A percentile compares a stretch with the other conserved stretches of the same genome.
These are phyloP conservation scores for Serendipita sp. DNA, from an alignment of 768 basidiomycete species.

Conservation along the genomic window DNA sequence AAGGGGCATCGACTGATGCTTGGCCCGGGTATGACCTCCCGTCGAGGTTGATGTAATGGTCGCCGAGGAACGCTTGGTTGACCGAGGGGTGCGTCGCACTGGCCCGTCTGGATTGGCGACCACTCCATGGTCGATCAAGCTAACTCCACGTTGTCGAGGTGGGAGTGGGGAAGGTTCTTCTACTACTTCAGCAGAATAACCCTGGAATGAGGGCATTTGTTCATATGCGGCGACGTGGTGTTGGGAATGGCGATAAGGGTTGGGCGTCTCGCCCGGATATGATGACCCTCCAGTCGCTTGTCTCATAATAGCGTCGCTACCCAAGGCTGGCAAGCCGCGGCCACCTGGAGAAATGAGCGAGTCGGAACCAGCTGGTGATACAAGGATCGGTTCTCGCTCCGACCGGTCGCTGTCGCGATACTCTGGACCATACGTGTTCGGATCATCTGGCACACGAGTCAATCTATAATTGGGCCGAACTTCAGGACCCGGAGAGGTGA, in stretches of 20 bases:
- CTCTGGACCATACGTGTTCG: background rate
- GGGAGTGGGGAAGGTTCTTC: conserved; percentile 8
- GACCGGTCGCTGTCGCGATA: conserved; percentile 3
- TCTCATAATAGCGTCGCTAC: conserved; percentile 25
- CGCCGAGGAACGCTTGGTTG: conserved; percentile 34
- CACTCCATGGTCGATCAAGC: conserved; percentile 68
- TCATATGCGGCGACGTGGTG: conserved; percentile 24
- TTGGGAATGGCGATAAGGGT: conserved; percentile 42
- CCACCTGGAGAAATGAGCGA: background rate
- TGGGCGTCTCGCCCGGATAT: conserved; percentile 32
- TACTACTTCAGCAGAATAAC: conserved; percentile 23
- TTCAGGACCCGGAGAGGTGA: conserved; percentile 10
- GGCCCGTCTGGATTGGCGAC: conserved; percentile 67
- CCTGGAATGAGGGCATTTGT: conserved; percentile 17
- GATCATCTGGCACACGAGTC: conserved; percentile 15
- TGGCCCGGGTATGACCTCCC: conserved; percentile 15
- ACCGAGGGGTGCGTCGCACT: conserved; percentile 54
- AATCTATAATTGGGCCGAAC: conserved; percentile 27
- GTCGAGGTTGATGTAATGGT: conserved; percentile 25
- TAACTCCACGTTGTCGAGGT: conserved; percentile 40
- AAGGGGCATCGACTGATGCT: conserved; percentile 39
- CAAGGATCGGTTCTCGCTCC: conserved; percentile 1
- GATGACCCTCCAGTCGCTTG: conserved; percentile 23
- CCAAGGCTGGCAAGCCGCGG: background rate
- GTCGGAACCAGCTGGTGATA: background rate